A percentile compares a stretch with the other conserved stretches of the same genome.
Conservation (phyloP, 495 filamentous ascomycete species). For the Aspergillus indologenus region DNA sequence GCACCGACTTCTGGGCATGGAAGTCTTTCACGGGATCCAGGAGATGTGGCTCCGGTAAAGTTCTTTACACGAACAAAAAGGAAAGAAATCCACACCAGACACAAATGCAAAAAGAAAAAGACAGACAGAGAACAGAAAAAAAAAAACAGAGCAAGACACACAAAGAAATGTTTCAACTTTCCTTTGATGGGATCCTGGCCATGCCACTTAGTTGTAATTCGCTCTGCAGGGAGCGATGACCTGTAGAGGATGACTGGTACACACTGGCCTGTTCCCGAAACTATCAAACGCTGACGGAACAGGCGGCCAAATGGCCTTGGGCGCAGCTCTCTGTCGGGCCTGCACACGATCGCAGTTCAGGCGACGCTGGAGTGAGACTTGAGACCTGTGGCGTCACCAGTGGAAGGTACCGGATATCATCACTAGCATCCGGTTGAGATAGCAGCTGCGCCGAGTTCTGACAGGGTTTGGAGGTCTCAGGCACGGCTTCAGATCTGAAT, state of each 20-base stretch:
- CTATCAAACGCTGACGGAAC: slow-evolving; percentile 9
- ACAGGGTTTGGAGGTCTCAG: background rate
- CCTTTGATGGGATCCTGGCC: slow-evolving; percentile 2
- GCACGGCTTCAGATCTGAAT: slow-evolving; percentile 3
- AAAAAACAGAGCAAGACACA: background rate
- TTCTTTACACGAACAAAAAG: background rate
- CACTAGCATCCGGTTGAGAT: background rate
- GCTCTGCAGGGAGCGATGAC: slow-evolving; percentile 1
- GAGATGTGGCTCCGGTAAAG: slow-evolving; percentile 30
- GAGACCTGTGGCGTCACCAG: background rate
- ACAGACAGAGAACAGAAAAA: background rate
- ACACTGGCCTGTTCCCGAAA: slow-evolving; percentile 15
- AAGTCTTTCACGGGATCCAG: slow-evolving; percentile 45
- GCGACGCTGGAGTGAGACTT: background rate
- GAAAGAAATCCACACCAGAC: background rate
- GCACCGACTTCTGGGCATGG: slow-evolving; percentile 47
- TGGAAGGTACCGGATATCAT: background rate
- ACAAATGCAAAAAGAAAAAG: background rate
- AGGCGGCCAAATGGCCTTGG: background rate
- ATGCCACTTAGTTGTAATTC: slow-evolving; percentile 10
- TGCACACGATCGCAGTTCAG: background rate
- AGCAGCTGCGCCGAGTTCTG: background rate
- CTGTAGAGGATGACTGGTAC: slow-evolving; percentile 11
- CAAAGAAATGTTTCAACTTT: background rate
- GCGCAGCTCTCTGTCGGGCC: background rate